A percentile compares a stretch with the other conserved stretches of the same genome.
Conservation (phyloP, 441 rosid species). For the Erysimum pusillum region DNA sequence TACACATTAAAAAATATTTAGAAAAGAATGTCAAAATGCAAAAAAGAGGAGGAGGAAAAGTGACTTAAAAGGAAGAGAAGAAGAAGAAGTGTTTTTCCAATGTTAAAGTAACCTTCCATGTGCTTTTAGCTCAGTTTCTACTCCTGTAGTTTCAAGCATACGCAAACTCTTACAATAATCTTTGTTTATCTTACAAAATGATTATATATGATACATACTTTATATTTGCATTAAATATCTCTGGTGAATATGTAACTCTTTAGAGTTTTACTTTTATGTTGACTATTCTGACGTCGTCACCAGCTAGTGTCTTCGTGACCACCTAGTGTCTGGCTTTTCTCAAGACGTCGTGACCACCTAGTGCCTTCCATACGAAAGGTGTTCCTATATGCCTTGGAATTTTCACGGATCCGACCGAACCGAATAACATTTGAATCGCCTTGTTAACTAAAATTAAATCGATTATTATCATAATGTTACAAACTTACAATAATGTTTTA, state of each 20-base stretch:
- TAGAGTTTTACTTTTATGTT: constrained; percentile 8
- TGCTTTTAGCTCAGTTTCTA: constrained; percentile 50
- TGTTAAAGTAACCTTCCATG: constrained; percentile 50
- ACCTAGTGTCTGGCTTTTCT: constrained; percentile 10
- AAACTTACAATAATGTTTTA: constrained; percentile 26
- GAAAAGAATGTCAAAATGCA: constrained; percentile 39
- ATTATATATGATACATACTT: neutral
- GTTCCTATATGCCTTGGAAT: constrained; percentile 1
- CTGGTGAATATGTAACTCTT: too few species aligned
- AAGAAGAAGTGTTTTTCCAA: constrained; percentile 34
- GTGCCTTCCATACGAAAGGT: constrained; percentile 15
- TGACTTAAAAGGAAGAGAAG: constrained; percentile 49
- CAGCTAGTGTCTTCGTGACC: constrained; percentile 8
- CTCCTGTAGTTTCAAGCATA: constrained; percentile 46
- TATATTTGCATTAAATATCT: constrained; percentile 1
- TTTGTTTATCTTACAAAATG: constrained; percentile 11
- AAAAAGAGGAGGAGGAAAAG: constrained; percentile 42
- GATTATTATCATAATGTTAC: constrained; percentile 5
- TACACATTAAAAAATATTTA: constrained; percentile 4
- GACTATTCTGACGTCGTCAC: neutral
- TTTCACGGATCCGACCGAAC: neutral
- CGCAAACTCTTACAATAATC: constrained; percentile 42
- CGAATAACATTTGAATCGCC: neutral
- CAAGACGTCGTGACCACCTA: constrained; percentile 8
- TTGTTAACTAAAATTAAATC: neutral